A percentile compares a stretch with the other conserved stretches of the same genome.
phyloP scores from a whole-genome alignment of 306 rosid species.

The Rosa multiflora region DNA sequence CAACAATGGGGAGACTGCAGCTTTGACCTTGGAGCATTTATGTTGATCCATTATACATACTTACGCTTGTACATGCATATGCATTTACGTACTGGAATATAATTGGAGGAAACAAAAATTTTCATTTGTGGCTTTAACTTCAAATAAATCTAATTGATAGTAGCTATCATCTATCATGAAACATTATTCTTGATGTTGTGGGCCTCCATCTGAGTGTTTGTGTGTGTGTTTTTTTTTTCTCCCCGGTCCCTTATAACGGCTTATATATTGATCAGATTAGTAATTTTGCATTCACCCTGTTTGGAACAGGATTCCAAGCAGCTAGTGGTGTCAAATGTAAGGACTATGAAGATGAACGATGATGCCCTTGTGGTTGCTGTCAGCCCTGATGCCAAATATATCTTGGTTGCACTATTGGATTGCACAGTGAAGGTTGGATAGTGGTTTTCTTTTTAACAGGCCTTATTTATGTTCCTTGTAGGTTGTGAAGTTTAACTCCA shows the following conservation, averaged over 20 bases:
- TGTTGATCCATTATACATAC: background rate
- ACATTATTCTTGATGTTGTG: background rate
- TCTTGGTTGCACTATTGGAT: conserved; percentile 82
- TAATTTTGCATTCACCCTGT: conserved; percentile 18
- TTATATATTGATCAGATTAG: background rate
- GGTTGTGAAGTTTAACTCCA: background rate
- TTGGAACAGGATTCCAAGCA: conserved; percentile 61
- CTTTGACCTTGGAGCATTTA: background rate
- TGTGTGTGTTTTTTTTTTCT: background rate
- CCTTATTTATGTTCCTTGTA: background rate
- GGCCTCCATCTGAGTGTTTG: background rate
- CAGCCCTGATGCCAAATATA: conserved; percentile 88
- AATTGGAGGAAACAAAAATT: background rate
- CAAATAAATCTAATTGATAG: background rate
- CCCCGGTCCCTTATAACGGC: background rate
- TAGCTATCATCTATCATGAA: background rate
- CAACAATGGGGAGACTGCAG: background rate
- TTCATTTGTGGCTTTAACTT: background rate
- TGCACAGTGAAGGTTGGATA: conserved; percentile 77
- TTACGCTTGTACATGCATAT: background rate
- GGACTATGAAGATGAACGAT: conserved; percentile 79
- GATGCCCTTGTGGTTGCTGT: conserved; percentile 79
- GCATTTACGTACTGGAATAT: background rate
- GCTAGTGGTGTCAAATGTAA: conserved; percentile 59
- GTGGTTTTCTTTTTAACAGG: conserved; percentile 9